phyloP scores from a whole-genome alignment of 805 yeast species.

The Grigorovia transvaalensis region DNA sequence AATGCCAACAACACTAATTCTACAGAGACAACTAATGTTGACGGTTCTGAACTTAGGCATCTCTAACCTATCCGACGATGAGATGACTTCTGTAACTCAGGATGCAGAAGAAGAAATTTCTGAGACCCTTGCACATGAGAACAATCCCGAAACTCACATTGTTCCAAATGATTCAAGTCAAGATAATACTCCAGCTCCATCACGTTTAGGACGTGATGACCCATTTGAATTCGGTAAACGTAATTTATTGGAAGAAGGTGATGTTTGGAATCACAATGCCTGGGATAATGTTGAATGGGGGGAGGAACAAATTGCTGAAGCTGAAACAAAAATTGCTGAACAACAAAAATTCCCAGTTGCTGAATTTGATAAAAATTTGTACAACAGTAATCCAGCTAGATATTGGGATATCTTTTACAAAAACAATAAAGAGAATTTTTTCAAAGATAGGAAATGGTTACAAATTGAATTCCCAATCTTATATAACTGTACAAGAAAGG shows the following conservation, averaged over 20 bases:
- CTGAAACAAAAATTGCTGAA: conserved; percentile 58
- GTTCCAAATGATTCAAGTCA: neutral
- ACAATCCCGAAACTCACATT: conserved; percentile 5
- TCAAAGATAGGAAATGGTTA: conserved; percentile 94
- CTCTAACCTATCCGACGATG: conserved; percentile 14
- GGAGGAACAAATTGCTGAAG: conserved; percentile 69
- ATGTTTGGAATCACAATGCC: conserved; percentile 89
- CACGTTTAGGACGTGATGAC: conserved; percentile 69
- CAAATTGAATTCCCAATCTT: conserved; percentile 86
- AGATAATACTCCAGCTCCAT: conserved; percentile 9
- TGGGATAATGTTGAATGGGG: conserved; percentile 98
- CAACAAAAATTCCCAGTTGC: conserved; percentile 80
- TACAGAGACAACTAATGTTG: conserved; percentile 8
- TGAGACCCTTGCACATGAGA: conserved; percentile 17
- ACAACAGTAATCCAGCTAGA: conserved; percentile 77
- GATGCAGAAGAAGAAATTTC: conserved; percentile 17
- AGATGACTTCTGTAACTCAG: conserved; percentile 12
- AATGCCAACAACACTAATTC: neutral
- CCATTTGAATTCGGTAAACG: conserved; percentile 94
- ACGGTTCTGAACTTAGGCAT: conserved; percentile 23
- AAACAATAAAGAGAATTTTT: conserved; percentile 85
- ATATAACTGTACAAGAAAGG: conserved; percentile 65
- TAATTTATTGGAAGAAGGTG: conserved; percentile 54
- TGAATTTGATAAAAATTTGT: conserved; percentile 71
- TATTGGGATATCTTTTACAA: conserved; percentile 94